Evolutionary conservation across 139 green algal species (phyloP).

Genomic region (Nannochloris sp.): DNA sequence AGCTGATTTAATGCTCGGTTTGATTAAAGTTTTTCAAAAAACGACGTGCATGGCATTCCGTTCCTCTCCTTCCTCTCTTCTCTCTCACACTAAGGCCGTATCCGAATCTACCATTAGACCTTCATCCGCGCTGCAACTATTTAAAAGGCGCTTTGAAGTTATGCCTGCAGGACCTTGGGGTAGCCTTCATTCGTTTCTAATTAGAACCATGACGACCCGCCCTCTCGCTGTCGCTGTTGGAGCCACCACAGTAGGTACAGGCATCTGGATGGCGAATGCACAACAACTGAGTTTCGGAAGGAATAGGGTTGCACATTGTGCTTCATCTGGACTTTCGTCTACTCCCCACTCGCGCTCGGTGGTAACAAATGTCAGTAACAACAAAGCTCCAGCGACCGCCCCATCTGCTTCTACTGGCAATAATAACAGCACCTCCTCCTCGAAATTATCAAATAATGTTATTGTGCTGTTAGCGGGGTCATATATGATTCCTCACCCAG

Average conservation of each 20-base stretch:
- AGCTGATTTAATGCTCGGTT: too few species aligned
- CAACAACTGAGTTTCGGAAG: not conserved
- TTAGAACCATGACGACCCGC: not conserved
- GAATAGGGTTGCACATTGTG: not conserved
- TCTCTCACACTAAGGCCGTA: too few species aligned
- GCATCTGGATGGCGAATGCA: not conserved
- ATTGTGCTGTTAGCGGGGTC: conserved; percentile 40
- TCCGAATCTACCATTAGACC: too few species aligned
- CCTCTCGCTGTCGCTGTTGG: not conserved
- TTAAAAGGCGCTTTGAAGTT: too few species aligned
- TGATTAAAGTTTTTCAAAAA: too few species aligned
- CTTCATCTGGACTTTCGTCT: not conserved
- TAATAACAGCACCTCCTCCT: not conserved
- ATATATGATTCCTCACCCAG: conserved; percentile 73
- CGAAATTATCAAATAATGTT: not conserved
- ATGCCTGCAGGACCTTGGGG: not conserved
- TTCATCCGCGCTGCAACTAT: too few species aligned
- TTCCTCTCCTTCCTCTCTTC: too few species aligned
- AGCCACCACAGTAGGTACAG: not conserved
- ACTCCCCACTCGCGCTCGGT: not conserved
- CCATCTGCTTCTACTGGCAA: not conserved
- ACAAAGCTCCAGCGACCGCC: not conserved
- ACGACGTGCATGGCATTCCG: too few species aligned
- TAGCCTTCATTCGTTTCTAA: not conserved
- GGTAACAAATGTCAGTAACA: not conserved